Evolutionary conservation across 768 basidiomycete species (phyloP).

Genomic region (Candolleomyces eurysporus): DNA sequence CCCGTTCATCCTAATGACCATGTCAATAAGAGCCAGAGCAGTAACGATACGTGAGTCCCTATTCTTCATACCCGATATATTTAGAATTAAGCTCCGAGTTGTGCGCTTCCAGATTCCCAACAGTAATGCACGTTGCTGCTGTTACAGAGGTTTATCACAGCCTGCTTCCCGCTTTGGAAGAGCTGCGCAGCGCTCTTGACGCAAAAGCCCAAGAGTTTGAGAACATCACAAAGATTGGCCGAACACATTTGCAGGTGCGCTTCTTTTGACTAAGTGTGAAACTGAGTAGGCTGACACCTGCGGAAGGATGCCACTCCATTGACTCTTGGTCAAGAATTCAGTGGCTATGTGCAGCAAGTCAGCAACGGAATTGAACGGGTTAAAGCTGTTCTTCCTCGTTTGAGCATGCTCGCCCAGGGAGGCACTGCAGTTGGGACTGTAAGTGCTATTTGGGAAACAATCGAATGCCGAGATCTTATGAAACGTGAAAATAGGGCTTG

Average conservation of each 20-base stretch:
- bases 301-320: constrained; percentile 91
- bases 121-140: constrained; percentile 97
- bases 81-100: background rate
- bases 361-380: constrained; percentile 87
- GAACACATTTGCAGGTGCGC: constrained; percentile 85
- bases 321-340: constrained; percentile 98
- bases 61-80: background rate
- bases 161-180: constrained; percentile 82
- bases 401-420: constrained; percentile 92
- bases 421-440: constrained; percentile 99
- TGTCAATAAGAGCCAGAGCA: constrained; percentile 98
- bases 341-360: constrained; percentile 95
- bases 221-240: constrained; percentile 96
- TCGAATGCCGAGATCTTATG: background rate
- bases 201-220: constrained; percentile 82
- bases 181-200: constrained; percentile 81
- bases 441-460: constrained; percentile 24
- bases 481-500: constrained; percentile 59
- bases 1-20: constrained; percentile 99
- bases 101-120: constrained; percentile 74
- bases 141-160: constrained; percentile 80
- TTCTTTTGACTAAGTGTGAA: background rate
- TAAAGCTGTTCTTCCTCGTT: constrained; percentile 75
- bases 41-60: constrained; percentile 87
- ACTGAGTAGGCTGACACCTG: constrained; percentile 3